Evolutionary conservation across 2,329 filamentous ascomycete species (phyloP).

Genomic region (Diaporthe vaccinii): DNA sequence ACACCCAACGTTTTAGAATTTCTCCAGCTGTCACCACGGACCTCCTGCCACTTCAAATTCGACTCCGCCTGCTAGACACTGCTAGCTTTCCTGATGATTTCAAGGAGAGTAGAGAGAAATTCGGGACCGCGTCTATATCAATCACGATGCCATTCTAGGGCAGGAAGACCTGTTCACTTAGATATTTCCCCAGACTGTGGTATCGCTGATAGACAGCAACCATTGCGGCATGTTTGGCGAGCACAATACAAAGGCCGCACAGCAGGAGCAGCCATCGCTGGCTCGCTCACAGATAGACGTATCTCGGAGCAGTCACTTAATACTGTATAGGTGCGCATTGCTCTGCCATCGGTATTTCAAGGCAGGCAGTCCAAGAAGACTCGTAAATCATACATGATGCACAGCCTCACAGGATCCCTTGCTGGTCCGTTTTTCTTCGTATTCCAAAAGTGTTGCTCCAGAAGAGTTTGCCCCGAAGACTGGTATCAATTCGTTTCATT

Average conservation of each 20-base stretch:
- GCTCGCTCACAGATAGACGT: neutral
- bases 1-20: neutral
- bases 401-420: neutral
- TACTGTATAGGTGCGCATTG: neutral
- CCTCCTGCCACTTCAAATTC: neutral
- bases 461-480: neutral
- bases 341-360: neutral
- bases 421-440: neutral
- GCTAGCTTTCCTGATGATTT: neutral
- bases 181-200: neutral
- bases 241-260: neutral
- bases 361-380: neutral
- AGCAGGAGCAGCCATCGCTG: neutral
- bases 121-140: neutral
- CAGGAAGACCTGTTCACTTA: neutral
- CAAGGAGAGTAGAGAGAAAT: neutral
- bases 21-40: too few relatives aligned
- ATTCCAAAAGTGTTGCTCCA: slow-evolving; percentile 6
- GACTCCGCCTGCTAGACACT: neutral
- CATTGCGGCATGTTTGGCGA: neutral
- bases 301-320: neutral
- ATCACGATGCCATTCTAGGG: neutral
- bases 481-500: slow-evolving; percentile 31
- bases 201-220: neutral
- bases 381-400: neutral